Conservation (phyloP, 495 filamentous ascomycete genomes). For the Oidiodendron maius region DNA sequence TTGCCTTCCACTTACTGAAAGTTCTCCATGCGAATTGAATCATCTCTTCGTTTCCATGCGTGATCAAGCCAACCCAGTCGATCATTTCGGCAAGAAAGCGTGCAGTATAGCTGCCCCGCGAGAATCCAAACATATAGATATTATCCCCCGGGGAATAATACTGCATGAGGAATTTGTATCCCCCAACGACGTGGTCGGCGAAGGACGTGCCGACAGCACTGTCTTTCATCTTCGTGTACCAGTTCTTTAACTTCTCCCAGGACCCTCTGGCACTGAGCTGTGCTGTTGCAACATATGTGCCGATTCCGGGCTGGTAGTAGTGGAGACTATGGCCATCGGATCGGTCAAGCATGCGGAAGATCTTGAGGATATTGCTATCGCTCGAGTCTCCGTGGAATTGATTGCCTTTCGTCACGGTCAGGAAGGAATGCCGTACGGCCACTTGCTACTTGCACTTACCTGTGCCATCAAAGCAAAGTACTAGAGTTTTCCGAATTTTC, state of each 20-base stretch:
- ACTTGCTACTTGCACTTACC: no score
- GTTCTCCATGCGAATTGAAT: slow-evolving; percentile 82
- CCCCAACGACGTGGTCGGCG: slow-evolving; percentile 75
- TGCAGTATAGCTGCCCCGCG: slow-evolving; percentile 80
- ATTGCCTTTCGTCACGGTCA: slow-evolving; percentile 47
- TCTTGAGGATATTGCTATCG: slow-evolving; percentile 87
- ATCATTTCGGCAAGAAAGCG: slow-evolving; percentile 86
- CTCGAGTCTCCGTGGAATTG: slow-evolving; percentile 76
- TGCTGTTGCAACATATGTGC: slow-evolving; percentile 21
- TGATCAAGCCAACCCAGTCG: slow-evolving; percentile 73
- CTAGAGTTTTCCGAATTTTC: slow-evolving; percentile 31
- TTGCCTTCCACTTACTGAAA: slow-evolving; percentile 77
- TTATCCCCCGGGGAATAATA: slow-evolving; percentile 77
- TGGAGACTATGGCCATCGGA: slow-evolving; percentile 46
- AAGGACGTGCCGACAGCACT: slow-evolving; percentile 80
- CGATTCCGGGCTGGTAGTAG: slow-evolving; percentile 54
- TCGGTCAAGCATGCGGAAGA: slow-evolving; percentile 62
- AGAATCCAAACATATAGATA: slow-evolving; percentile 82
- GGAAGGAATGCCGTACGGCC: no score
- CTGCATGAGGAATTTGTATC: slow-evolving; percentile 85
- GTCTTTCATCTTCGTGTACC: slow-evolving; percentile 79
- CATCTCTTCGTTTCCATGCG: slow-evolving; percentile 85
- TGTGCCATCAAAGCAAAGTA: slow-evolving; percentile 85
- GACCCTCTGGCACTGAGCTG: not conserved
- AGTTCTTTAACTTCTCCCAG: slow-evolving; percentile 32